Conservation (phyloP, 129 eudicot species). For the Apium graveolens region DNA sequence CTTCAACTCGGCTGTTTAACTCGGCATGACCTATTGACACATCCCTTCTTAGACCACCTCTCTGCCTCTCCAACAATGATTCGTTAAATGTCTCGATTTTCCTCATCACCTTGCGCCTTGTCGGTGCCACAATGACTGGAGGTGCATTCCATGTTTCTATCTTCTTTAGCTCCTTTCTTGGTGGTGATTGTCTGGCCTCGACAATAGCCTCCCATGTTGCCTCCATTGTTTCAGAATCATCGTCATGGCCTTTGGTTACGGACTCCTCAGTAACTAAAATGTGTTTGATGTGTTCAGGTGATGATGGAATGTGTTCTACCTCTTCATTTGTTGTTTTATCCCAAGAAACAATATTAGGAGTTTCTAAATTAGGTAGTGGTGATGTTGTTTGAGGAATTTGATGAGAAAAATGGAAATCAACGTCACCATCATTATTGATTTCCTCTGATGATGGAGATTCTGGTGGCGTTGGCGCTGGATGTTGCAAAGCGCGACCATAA, state of each 20-base stretch:
- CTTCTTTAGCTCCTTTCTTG: slow-evolving; percentile 19
- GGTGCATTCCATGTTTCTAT: slow-evolving; percentile 28
- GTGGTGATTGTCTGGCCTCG: slow-evolving; percentile 11
- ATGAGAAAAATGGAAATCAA: not conserved
- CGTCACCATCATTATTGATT: not conserved
- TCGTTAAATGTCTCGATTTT: slow-evolving; percentile 57
- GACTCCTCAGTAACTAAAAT: not conserved
- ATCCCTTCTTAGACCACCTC: slow-evolving; percentile 33
- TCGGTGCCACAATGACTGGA: not conserved
- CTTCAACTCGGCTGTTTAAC: slow-evolving; percentile 54
- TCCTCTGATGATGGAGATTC: not conserved
- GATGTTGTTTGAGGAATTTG: not conserved
- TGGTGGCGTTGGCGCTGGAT: not conserved
- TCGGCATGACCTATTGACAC: slow-evolving; percentile 37
- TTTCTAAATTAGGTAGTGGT: not conserved
- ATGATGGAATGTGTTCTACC: not conserved
- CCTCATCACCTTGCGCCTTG: slow-evolving; percentile 36
- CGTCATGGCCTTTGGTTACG: not conserved
- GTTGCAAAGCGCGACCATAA: not conserved
- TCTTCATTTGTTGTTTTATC: not conserved
- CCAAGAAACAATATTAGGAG: not conserved
- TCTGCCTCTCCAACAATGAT: slow-evolving; percentile 21
- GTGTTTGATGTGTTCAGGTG: not conserved
- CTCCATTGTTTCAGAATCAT: slow-evolving; percentile 25
- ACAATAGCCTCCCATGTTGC: slow-evolving; percentile 40